Evolutionary conservation across 2,329 filamentous ascomycete genomes (phyloP).

Genomic region (Remersonia thermophila): DNA sequence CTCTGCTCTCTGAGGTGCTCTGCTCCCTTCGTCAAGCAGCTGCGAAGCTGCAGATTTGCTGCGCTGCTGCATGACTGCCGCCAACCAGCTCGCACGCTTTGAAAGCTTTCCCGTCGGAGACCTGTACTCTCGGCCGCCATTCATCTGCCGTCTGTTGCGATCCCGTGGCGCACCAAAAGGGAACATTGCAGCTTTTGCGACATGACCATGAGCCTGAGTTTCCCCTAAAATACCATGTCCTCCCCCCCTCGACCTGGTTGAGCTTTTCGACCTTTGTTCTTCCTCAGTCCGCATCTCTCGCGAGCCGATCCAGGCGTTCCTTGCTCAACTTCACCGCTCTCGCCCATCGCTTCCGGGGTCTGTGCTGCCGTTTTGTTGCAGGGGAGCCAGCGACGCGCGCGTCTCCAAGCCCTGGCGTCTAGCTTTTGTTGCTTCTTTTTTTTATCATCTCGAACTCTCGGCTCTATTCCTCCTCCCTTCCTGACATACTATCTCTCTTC

Average conservation of each 20-base stretch:
- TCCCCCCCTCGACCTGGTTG: slow-evolving; percentile 4
- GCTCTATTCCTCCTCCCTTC: too few species aligned
- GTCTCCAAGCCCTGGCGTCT: too few species aligned
- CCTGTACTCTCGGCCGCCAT: slow-evolving; percentile 15
- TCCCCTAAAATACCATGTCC: background rate
- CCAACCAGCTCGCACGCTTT: background rate
- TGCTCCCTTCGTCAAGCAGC: slow-evolving; percentile 11
- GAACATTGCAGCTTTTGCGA: slow-evolving; percentile 2
- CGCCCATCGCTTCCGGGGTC: too few species aligned
- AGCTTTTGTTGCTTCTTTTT: too few species aligned
- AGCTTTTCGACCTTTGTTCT: too few species aligned
- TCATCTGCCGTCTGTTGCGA: slow-evolving; percentile 4
- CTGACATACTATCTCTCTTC: too few species aligned
- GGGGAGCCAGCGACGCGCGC: too few species aligned
- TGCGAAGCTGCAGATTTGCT: slow-evolving; percentile 13
- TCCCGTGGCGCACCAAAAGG: background rate
- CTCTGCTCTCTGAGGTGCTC: too few species aligned
- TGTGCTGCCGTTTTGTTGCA: background rate
- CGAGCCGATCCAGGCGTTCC: too few species aligned
- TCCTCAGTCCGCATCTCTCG: too few species aligned
- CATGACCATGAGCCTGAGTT: background rate
- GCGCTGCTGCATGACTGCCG: slow-evolving; percentile 4
- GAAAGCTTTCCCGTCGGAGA: slow-evolving; percentile 12
- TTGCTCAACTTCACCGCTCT: slow-evolving; percentile 4
- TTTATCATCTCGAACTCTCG: too few species aligned